Conservation (phyloP, 768 basidiomycete genomes). For the Clavaria fumosa region DNA sequence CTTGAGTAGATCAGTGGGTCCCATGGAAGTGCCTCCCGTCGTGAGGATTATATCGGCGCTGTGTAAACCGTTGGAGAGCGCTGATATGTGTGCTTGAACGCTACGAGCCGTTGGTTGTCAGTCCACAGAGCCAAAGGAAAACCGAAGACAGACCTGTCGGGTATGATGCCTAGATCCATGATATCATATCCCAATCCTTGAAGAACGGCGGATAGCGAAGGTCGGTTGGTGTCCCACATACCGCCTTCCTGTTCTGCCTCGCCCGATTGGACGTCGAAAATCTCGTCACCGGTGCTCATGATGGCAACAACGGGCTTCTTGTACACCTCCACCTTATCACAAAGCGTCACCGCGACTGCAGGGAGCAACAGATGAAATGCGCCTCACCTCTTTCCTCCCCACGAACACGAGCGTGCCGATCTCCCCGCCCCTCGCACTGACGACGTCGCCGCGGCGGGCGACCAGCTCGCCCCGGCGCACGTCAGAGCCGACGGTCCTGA, state of each 20-base stretch:
- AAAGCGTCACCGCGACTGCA: constrained; percentile 1
- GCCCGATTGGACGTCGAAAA: constrained; percentile 42
- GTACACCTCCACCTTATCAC: constrained; percentile 44
- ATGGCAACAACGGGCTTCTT: constrained; percentile 65
- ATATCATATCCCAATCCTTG: constrained; percentile 63
- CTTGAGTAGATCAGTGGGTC: constrained; percentile 72
- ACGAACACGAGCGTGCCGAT: constrained; percentile 73
- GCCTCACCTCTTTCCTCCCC: constrained; percentile 48
- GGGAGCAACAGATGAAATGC: background rate
- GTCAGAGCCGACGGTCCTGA: constrained; percentile 62
- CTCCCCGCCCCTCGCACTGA: constrained; percentile 62
- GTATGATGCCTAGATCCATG: constrained; percentile 66
- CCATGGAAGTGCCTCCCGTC: constrained; percentile 90
- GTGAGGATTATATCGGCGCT: constrained; percentile 64
- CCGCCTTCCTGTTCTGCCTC: constrained; percentile 40
- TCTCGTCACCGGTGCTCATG: constrained; percentile 78
- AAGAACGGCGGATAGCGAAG: constrained; percentile 55
- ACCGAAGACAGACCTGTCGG: constrained; percentile 41
- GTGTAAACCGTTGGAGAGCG: constrained; percentile 40
- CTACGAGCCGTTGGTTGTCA: constrained; percentile 18
- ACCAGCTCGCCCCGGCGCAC: constrained; percentile 52
- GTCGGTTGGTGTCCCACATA: constrained; percentile 78
- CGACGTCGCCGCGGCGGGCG: constrained; percentile 41
- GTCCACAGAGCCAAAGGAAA: background rate
- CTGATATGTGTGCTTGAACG: constrained; percentile 38